These are phyloP conservation scores for Canna indica DNA, from an alignment of 176 grass and related monocot genomes.

Conservation along the genomic window DNA sequence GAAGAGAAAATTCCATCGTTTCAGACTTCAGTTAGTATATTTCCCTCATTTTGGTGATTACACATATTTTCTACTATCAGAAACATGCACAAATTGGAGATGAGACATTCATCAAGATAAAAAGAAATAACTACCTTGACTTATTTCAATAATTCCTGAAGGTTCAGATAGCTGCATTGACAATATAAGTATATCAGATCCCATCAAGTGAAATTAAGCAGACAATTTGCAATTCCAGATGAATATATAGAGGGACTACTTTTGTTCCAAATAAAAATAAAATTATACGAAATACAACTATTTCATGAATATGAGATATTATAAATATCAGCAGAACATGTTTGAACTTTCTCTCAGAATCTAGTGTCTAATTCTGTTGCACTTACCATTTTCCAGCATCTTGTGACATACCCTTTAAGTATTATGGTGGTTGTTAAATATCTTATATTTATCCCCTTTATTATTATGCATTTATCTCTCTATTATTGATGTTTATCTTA, in stretches of 20 bases:
- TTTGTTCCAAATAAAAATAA: not conserved
- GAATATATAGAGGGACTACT: not conserved
- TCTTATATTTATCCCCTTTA: no score
- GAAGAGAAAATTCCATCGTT: not conserved
- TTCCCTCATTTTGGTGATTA: not conserved
- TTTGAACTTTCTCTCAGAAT: no score
- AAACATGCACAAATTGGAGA: slow-evolving; percentile 4
- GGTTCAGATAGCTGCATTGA: slow-evolving; percentile 82
- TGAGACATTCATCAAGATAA: slow-evolving; percentile 13
- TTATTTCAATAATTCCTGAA: slow-evolving; percentile 72
- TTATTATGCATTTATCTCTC: no score
- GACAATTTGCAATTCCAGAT: not conserved
- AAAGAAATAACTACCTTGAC: slow-evolving; percentile 42
- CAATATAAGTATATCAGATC: slow-evolving; percentile 14
- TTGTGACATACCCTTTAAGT: no score
- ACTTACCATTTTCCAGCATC: no score
- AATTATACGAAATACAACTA: not conserved
- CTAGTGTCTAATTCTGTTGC: no score
- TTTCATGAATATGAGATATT: not conserved
- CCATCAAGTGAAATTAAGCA: not conserved
- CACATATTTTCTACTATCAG: slow-evolving; percentile 3
- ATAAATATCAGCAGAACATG: no score
- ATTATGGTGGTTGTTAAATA: no score
- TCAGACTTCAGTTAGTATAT: not conserved
- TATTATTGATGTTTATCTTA: no score